Conservation (phyloP, 805 yeast species). For the Kazachstania bromeliacearum region DNA sequence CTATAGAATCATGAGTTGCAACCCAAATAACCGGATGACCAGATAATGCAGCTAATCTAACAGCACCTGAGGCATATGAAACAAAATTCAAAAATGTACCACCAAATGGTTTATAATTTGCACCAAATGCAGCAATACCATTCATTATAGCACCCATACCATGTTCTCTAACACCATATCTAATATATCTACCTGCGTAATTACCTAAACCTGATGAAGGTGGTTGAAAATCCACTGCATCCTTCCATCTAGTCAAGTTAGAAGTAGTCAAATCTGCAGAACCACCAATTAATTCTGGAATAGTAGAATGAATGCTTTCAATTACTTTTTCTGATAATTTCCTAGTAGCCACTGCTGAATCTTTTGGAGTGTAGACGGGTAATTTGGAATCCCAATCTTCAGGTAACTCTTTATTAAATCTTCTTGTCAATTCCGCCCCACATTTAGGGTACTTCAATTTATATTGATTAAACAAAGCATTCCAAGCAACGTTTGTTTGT, state of each 20-base stretch:
- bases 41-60: slow-evolving; percentile 74
- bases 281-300: slow-evolving; percentile 94
- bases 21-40: slow-evolving; percentile 81
- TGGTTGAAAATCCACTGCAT: slow-evolving; percentile 87
- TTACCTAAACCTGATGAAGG: slow-evolving; percentile 71
- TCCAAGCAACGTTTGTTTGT: slow-evolving; percentile 67
- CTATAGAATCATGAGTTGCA: slow-evolving; percentile 85
- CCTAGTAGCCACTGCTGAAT: slow-evolving; percentile 85
- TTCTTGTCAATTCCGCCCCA: slow-evolving; percentile 72
- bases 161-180: slow-evolving; percentile 98
- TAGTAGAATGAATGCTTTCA: slow-evolving; percentile 44
- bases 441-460: slow-evolving; percentile 59
- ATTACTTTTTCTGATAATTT: slow-evolving; percentile 81
- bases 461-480: slow-evolving; percentile 52
- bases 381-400: slow-evolving; percentile 65
- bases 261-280: slow-evolving; percentile 98
- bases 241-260: slow-evolving; percentile 82
- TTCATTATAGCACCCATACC: slow-evolving; percentile 98
- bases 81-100: slow-evolving; percentile 96
- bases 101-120: slow-evolving; percentile 82
- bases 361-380: slow-evolving; percentile 72
- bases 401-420: slow-evolving; percentile 73
- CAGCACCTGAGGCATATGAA: slow-evolving; percentile 78
- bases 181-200: slow-evolving; percentile 85
- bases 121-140: slow-evolving; percentile 87